Base-by-base conservation (phyloP, 192 early-diverging fungal genomes). In the Helicostylum pulchrum region DNA sequence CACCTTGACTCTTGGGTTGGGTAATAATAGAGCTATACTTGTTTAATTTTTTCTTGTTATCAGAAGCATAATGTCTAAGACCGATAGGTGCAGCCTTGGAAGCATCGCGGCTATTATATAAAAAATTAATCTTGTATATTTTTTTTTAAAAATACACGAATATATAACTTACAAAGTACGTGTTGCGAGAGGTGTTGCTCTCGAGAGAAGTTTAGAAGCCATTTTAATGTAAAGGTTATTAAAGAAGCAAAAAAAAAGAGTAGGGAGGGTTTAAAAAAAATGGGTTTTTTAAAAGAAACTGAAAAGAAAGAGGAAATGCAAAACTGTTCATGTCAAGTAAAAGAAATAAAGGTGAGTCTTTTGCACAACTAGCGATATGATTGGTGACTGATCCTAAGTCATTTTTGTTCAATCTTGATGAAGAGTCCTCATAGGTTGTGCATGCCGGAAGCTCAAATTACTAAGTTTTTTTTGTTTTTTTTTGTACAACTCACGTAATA, bases 1-100 rank as follows among this genome's bases (percentile, higher is more conserved):
- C 94, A 53, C 96, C 96, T 74, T 95, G 94, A 19, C 90, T 80
- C 73, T 95, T 96, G 60, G 91, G 88, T 78, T 98, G 88, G 36
- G 97, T 99, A 70, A 99, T 93, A 56, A 78, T 85, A 47, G 86
- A 70, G 69, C 90, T 93, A 82, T 85, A 90, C 56, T 89, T 90
- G 83, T 99, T 99, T 31, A 93, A 65, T 58, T 71, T 73, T 14
- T 51, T 14, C 7, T 51, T 47, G 12, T 65, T 73, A n/a, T 59
- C 53, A 53, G 77, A 76, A 54, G 65, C 44, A 21, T 64, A 66
- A 50, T 66, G 62, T 47, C 69, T 63, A 11, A 54, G 58, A 20
- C 68, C 61, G 30, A 62, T 51, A 32, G 64, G 44, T 11, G 17
- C 26, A 23, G 26, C 54, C 4, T 43, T 59, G 21, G 43, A 14